Percentiles rank a stretch among this genome's conserved stretches.
phyloP scores from a whole-genome alignment of 805 yeast genomes.

The Yarrowia osloensis region DNA sequence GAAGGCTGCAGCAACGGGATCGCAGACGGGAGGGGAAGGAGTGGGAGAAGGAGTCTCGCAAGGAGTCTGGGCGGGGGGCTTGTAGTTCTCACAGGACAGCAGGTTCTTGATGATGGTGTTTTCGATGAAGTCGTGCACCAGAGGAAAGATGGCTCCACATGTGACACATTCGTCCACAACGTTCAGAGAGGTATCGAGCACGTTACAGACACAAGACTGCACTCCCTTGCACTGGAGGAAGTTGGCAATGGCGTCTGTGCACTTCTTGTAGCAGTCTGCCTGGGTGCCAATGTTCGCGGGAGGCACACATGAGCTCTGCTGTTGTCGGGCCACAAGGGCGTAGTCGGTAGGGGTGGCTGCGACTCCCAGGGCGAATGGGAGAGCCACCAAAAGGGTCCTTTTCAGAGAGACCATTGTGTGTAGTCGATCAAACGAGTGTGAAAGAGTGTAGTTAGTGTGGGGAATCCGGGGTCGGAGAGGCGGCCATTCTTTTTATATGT shows the following conservation, averaged over 20 bases:
- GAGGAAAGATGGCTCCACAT: constrained; percentile 28
- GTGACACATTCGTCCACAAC: constrained; percentile 22
- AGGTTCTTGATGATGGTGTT: constrained; percentile 5
- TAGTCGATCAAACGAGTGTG: neutral
- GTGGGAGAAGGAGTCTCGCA: neutral
- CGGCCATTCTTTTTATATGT: neutral
- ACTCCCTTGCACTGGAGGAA: constrained; percentile 1
- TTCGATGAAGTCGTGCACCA: constrained; percentile 6
- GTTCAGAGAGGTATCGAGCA: constrained; percentile 9
- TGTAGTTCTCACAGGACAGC: constrained; percentile 6
- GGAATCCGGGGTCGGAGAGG: neutral
- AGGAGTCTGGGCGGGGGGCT: constrained; percentile 7
- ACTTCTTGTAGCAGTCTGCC: constrained; percentile 18
- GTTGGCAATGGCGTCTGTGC: neutral
- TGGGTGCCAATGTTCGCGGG: constrained; percentile 2
- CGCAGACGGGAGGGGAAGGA: constrained; percentile 29
- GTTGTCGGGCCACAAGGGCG: constrained; percentile 3
- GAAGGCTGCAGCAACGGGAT: constrained; percentile 37
- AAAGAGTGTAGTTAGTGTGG: neutral
- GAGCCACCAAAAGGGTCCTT: constrained; percentile 14
- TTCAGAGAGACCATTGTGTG: neutral
- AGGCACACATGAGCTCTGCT: neutral
- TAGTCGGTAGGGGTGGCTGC: constrained; percentile 3
- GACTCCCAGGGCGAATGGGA: constrained; percentile 24
- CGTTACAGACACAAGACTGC: constrained; percentile 7